Percentiles rank a stretch among this genome's conserved stretches.
phyloP scores from a whole-genome alignment of 2,329 filamentous ascomycete species.

The Fusarium cicatricum region DNA sequence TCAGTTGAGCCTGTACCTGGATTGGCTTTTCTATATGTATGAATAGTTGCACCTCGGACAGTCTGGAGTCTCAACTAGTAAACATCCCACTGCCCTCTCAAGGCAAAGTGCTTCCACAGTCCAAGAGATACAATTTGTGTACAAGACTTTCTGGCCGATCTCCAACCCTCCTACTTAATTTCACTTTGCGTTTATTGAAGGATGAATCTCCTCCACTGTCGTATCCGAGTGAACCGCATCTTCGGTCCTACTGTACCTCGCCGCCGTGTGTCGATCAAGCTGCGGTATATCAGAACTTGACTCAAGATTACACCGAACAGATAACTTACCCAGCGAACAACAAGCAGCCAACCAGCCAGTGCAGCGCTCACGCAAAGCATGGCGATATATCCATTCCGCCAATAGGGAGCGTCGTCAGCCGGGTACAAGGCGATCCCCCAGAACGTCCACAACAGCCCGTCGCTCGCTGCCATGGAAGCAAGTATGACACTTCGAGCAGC shows the following conservation, averaged over 20 bases:
- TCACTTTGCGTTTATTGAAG: neutral
- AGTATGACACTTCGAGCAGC: constrained; percentile 51
- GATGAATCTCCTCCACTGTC: neutral
- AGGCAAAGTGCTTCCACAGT: too few species aligned
- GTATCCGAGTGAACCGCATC: neutral
- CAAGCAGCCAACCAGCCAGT: constrained; percentile 23
- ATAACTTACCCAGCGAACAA: constrained; percentile 23
- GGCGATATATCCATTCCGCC: constrained; percentile 42
- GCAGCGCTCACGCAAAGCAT: constrained; percentile 33
- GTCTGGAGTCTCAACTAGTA: too few species aligned
- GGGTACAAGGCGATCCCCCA: constrained; percentile 56
- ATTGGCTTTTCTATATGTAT: too few species aligned
- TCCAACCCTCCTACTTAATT: neutral
- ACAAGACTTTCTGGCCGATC: neutral
- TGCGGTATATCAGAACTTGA: neutral
- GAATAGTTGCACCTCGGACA: too few species aligned
- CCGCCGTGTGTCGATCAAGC: constrained; percentile 18
- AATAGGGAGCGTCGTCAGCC: constrained; percentile 54
- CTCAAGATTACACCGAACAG: rapidly evolving
- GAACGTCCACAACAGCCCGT: constrained; percentile 53
- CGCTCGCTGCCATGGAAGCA: constrained; percentile 51
- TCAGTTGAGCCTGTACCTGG: too few species aligned
- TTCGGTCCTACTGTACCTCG: constrained; percentile 7
- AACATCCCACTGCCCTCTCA: too few species aligned
- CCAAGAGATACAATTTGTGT: too few species aligned